phyloP scores from a whole-genome alignment of 148 eudicot species.

The Rhododendron simsii region DNA sequence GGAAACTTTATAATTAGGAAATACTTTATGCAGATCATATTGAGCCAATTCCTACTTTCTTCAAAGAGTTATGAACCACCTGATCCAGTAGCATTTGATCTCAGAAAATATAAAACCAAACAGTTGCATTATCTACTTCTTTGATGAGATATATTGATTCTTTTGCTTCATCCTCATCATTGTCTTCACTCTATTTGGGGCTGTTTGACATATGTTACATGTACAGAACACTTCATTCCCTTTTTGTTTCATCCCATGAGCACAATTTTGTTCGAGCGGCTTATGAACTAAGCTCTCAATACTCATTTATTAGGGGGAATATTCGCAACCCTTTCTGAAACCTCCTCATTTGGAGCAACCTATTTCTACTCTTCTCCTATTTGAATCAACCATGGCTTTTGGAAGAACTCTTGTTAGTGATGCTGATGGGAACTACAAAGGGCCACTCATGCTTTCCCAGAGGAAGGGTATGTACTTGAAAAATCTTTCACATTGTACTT shows the following conservation, averaged over 20 bases:
- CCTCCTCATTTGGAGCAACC: neutral
- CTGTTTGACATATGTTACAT: no score
- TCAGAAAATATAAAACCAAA: conserved; percentile 77
- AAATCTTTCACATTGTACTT: neutral
- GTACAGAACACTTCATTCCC: neutral
- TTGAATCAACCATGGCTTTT: conserved; percentile 46
- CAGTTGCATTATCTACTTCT: conserved; percentile 80
- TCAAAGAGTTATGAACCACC: conserved; percentile 65
- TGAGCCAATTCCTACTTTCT: conserved; percentile 78
- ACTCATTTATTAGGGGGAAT: no score
- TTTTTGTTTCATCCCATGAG: neutral
- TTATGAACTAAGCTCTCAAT: neutral
- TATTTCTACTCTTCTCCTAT: conserved; percentile 43
- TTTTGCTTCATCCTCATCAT: neutral
- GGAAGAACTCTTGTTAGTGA: no score
- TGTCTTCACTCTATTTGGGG: neutral
- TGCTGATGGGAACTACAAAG: no score
- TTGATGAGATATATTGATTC: no score
- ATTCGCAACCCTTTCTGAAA: no score
- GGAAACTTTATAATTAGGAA: conserved; percentile 1
- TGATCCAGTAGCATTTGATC: conserved; percentile 69
- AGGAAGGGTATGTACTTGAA: neutral
- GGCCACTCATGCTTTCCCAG: no score
- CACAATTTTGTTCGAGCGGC: neutral
- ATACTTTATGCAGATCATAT: conserved; percentile 50